Evolutionary conservation across 75 land plant genomes (phyloP).

Genomic region (Picea glauca): DNA sequence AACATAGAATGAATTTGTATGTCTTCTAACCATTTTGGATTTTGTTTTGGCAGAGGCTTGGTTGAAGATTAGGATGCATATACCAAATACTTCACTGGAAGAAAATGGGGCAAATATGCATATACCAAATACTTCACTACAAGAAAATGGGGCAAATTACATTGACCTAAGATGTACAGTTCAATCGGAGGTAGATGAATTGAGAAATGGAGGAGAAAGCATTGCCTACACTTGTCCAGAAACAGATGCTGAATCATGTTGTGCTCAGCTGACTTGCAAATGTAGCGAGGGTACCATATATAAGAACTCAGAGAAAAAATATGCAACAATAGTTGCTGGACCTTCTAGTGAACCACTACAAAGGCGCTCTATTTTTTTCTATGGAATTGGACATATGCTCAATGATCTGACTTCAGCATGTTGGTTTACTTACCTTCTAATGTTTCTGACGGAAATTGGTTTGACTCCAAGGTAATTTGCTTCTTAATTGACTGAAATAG

Average conservation of each 20-base stretch:
- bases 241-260: slow-evolving; percentile 2
- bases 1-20: too few relatives aligned
- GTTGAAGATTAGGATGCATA: neutral
- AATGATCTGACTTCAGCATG: slow-evolving; percentile 97
- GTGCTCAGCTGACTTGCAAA: neutral
- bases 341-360: slow-evolving; percentile 38
- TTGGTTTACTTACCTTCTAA: slow-evolving; percentile 95
- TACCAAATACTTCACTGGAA: neutral
- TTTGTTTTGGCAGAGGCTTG: neutral
- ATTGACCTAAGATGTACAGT: neutral
- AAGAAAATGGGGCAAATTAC: neutral
- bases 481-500: neutral
- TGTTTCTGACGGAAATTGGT: slow-evolving; percentile 91
- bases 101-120: slow-evolving; percentile 2
- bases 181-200: neutral
- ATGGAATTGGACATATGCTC: slow-evolving; percentile 94
- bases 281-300: neutral
- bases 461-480: slow-evolving; percentile 66
- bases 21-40: too few relatives aligned
- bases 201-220: neutral
- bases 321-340: slow-evolving; percentile 19
- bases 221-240: neutral
- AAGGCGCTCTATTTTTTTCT: slow-evolving; percentile 52
- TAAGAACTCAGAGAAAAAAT: slow-evolving; percentile 6
- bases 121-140: neutral